Evolutionary conservation across 805 yeast species (phyloP).

Genomic region (Diddensiella caesifluorescens): DNA sequence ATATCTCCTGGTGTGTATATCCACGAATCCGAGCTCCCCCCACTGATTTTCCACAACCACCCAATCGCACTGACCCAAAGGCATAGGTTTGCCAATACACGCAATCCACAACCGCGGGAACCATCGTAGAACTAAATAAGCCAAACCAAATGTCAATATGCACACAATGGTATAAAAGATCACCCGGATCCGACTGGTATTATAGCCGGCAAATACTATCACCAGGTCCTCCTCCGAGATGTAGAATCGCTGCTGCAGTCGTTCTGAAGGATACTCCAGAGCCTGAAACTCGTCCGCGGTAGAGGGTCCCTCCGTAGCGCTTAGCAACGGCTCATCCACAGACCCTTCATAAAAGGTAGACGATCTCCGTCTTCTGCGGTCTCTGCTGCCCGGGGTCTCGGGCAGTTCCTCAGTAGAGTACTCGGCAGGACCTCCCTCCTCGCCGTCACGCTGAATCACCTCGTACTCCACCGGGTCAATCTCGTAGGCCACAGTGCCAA

Average conservation of each 20-base stretch:
- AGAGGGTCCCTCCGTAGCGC: conserved; percentile 15
- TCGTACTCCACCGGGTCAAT: conserved; percentile 31
- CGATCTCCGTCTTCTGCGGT: conserved; percentile 14
- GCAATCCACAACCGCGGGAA: conserved; percentile 68
- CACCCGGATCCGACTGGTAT: conserved; percentile 44
- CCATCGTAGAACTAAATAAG: conserved; percentile 78
- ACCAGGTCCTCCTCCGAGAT: conserved; percentile 94
- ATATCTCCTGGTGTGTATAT: conserved; percentile 55
- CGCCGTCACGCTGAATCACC: conserved; percentile 19
- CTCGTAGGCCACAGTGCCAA: conserved; percentile 57
- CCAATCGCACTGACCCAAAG: conserved; percentile 85
- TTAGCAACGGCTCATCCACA: conserved; percentile 19
- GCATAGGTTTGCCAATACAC: conserved; percentile 57
- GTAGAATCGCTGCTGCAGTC: conserved; percentile 67
- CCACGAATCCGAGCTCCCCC: conserved; percentile 69
- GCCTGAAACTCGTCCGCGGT: conserved; percentile 10
- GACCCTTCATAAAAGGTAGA: conserved; percentile 18
- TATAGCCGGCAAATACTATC: conserved; percentile 89
- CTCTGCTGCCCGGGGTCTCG: not conserved
- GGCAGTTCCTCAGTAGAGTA: conserved; percentile 4
- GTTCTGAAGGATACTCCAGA: conserved; percentile 20
- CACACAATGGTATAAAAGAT: conserved; percentile 51
- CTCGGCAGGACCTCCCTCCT: conserved; percentile 10
- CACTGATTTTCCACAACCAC: conserved; percentile 89
- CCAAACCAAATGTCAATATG: conserved; percentile 59